A percentile compares a stretch with the other conserved stretches of the same genome.
Evolutionary conservation across 345 rosid species (phyloP).

Genomic region (Raphanus raphanistrum): DNA sequence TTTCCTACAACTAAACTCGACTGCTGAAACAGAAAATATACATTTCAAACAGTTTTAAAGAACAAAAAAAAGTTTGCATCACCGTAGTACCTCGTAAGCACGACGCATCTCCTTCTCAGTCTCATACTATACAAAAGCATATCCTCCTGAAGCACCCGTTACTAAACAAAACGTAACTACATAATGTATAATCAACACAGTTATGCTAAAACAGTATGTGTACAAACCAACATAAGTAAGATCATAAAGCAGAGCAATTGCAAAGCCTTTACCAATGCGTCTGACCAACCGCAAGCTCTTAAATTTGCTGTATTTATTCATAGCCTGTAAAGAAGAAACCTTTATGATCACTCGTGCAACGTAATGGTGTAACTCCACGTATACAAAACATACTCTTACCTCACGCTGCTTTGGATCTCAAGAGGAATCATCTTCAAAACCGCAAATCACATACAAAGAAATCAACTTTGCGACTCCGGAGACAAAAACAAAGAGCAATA

Average conservation of each 20-base stretch:
- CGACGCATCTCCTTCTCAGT: slow-evolving; percentile 82
- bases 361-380: no score
- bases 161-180: slow-evolving; percentile 41
- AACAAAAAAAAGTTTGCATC: neutral
- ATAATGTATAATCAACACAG: neutral
- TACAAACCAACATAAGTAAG: neutral
- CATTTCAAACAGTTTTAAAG: neutral
- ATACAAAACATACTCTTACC: no score
- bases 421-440: no score
- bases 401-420: no score
- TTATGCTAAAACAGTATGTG: neutral
- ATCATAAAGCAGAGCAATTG: no score
- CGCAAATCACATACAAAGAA: no score
- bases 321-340: slow-evolving; percentile 47
- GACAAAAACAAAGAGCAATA: no score
- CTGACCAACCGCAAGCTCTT: slow-evolving; percentile 85
- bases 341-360: neutral
- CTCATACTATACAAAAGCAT: slow-evolving; percentile 83
- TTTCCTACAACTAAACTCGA: no score
- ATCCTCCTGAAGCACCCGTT: slow-evolving; percentile 91
- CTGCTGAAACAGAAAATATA: neutral
- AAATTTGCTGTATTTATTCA: slow-evolving; percentile 80
- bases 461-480: no score
- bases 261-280: neutral
- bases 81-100: slow-evolving; percentile 66